Conservation (phyloP, 2,329 filamentous ascomycete genomes). For the Keithomyces neogunnii region DNA sequence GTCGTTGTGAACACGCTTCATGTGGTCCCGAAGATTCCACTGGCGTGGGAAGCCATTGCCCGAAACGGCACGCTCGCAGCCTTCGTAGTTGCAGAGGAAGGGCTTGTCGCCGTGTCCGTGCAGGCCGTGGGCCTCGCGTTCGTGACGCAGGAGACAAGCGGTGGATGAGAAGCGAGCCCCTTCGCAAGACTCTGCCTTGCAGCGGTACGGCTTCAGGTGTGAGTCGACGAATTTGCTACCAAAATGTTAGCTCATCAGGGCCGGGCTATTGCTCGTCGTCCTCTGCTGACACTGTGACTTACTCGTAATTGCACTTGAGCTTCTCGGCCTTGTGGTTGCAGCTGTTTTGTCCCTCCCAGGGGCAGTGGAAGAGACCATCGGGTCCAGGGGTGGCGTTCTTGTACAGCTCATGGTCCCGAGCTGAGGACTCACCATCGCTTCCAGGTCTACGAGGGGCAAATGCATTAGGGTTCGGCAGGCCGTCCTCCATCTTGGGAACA, state of each 20-base stretch:
- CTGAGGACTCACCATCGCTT: conserved; percentile 44
- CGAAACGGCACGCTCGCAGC: conserved; percentile 72
- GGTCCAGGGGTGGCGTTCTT: conserved; percentile 52
- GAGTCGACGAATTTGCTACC: conserved; percentile 92
- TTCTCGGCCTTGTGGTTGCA: conserved; percentile 92
- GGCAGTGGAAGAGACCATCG: conserved; percentile 90
- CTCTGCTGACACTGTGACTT: conserved; percentile 33
- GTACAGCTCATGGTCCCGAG: conserved; percentile 62
- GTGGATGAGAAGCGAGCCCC: conserved; percentile 90
- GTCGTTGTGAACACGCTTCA: conserved; percentile 84
- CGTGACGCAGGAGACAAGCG: conserved; percentile 86
- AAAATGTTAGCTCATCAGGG: conserved; percentile 13
- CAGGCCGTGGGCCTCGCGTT: conserved; percentile 91
- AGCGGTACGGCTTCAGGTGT: conserved; percentile 91
- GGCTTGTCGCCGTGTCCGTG: conserved; percentile 92
- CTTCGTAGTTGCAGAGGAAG: conserved; percentile 78
- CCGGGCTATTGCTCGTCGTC: not conserved
- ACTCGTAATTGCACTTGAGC: conserved; percentile 99
- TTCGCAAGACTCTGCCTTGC: conserved; percentile 77
- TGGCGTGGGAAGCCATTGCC: conserved; percentile 89
- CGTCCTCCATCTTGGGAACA: conserved; percentile 21
- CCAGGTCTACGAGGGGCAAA: conserved; percentile 38
- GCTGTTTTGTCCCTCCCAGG: conserved; percentile 60
- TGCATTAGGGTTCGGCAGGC: conserved; percentile 22
- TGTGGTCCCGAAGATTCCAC: conserved; percentile 95